Base-by-base conservation (phyloP, 805 yeast species). In the Nakazawaea ambrosiae region DNA sequence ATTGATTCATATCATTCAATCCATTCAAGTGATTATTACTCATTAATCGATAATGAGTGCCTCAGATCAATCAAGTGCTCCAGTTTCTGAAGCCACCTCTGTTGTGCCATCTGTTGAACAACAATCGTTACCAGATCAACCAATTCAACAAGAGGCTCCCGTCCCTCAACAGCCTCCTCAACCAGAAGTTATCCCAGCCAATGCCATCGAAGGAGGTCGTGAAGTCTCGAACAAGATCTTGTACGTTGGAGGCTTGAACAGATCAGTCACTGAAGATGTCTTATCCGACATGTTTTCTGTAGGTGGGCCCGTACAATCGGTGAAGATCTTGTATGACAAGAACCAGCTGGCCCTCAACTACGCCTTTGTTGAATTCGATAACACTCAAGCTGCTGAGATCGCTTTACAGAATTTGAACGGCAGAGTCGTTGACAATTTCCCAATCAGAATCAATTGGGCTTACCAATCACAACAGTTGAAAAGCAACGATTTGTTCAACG, bases 181-280 rank as follows among this genome's bases (percentile, higher is more conserved):
- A 10, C 24, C 7, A 10, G 61, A 56, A 28, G 57, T 60, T 10
- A 51, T 62, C 16, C 81, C 81, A 7, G 89, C 89, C n/a, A 68
- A 73, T 44, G 92, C 90, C 12, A 57, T 72, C 16, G 76, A 78
- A 39, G 95, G 95, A 37, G 95, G 95, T 23, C 74, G 95, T 49
- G 90, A 83, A 51, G 70, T 81, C 6, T 79, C 88, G 25, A 72
- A 75, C 40, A 79, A 73, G 40, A 81, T 83, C 41, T 59, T 86
- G 31, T 81, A 88, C 53, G 90, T 87, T 31, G 90, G 94, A 32
- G 78, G 81, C 10, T 60, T 87, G 37, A 81, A 73, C 50, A 75
- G 75, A 45, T 56, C 77, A 1, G 77, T 84, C 29, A 62, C 76
- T 17, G 95, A 84, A 46, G 81, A 75, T 14, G 53, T 66, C 40